phyloP scores from a whole-genome alignment of 441 rosid species.

The Arabidopsis lyrata region DNA sequence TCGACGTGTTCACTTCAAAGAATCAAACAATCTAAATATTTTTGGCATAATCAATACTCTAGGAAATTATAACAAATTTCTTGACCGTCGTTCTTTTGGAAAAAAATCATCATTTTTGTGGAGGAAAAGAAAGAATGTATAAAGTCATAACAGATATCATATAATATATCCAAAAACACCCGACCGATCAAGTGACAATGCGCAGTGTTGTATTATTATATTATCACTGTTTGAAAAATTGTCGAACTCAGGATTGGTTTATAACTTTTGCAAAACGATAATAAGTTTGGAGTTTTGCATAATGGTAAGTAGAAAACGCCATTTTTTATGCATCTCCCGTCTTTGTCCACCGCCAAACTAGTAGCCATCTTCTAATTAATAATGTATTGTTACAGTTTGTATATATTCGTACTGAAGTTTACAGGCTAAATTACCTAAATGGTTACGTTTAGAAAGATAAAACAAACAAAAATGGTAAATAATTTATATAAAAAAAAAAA shows the following conservation, averaged over 20 bases:
- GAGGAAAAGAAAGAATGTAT: constrained; percentile 1
- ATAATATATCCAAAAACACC: constrained; percentile 42
- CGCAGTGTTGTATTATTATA: constrained; percentile 37
- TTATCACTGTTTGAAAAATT: constrained; percentile 33
- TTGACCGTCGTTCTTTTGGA: background rate
- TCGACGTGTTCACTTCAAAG: constrained; percentile 29
- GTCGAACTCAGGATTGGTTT: constrained; percentile 11
- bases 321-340: constrained; percentile 19
- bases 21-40: background rate
- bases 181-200: constrained; percentile 48
- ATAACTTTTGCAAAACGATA: constrained; percentile 21
- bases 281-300: constrained; percentile 38
- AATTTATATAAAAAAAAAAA: no score
- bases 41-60: constrained; percentile 9
- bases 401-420: background rate
- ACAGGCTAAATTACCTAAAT: constrained; percentile 5
- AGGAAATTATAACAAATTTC: background rate
- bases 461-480: background rate
- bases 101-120: background rate
- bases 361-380: constrained; percentile 24
- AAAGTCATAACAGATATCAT: constrained; percentile 33
- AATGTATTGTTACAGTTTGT: background rate
- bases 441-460: background rate
- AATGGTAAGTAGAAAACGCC: constrained; percentile 43
- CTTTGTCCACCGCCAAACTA: constrained; percentile 45